Evolutionary conservation across 306 rosid species (phyloP), one percentile per base, ranked within the genome.

Genomic region (Malus sylvestris): DNA sequence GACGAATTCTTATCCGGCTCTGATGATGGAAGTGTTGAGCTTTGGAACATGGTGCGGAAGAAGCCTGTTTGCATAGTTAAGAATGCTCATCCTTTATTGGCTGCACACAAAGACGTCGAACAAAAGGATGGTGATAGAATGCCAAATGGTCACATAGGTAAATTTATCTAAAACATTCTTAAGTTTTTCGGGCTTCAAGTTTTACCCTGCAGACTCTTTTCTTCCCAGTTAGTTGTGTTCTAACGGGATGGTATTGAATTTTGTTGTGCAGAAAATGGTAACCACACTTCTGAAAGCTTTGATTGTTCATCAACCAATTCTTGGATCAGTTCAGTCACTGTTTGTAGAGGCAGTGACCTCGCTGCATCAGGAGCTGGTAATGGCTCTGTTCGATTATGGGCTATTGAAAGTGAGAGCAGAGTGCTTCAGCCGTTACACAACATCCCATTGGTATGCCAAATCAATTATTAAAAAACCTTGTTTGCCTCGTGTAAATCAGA

Each of bases 361-460:
- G 96, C 92, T 46, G 99, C 96, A 76, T 91, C 97, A 66, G 97
- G 96, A 60, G 99, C 97, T n/a, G 97, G 96, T 59, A 89, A 91
- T 59, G 99, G 99, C 38, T 89, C 72, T 38, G 92, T 95, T 76
- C 88, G 89, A 74, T 79, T 95, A 75, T 95, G 97, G 97, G 79
- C 86, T 81, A 25, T 91, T 78, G 85, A 79, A 71, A 89, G 85
- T 78, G 99, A 95, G 78, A 72, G 83, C 63, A 95, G 85, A 69
- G 86, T 79, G 74, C 71, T 92, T 62, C 81, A 79, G 79, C 78
- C 97, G 15, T 82, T 93, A 35, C 82, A 82, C 75, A 72, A 82
- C 78, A 85, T 92, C 63, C 91, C 96, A 19, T n/a, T 92, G 97
- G 98, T 95, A 87, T 81, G 96, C 63, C 70, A 86, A 80, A 83